Base-by-base conservation (phyloP, 495 filamentous ascomycete genomes). In the Astrocystis sublimbata region DNA sequence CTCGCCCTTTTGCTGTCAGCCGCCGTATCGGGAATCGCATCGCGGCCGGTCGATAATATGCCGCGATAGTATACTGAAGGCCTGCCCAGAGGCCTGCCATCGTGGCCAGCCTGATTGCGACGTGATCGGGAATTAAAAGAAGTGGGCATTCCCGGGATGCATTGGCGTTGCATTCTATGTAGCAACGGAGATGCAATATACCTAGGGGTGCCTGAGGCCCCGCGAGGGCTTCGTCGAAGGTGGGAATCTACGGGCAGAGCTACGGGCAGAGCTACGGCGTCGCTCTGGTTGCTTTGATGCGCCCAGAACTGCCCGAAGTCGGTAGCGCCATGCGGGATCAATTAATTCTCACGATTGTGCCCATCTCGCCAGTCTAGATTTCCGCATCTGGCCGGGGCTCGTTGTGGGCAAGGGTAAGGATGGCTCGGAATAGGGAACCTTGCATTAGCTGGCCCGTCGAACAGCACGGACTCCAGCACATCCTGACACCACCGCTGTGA, bases 361-460 rank as follows among this genome's bases (percentile, higher is more conserved):
- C 19, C n/a, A n/a, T n/a, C n/a, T n/a, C n/a, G n/a, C n/a, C 9
- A 36, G 58, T 60, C 58, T 60, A 52, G 58, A 61, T 43, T 49
- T n/a, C 31, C 36, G 7, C 17, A 19, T n/a, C n/a, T n/a, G n/a
- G 10, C 12, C 3, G 28, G 42, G 42, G 19, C 46, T n/a, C n/a
- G 24, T 5, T 21, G 17, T 38, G 15, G 26, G 7, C 33, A 52
- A 52, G 50, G 52, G 19, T 42, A 28, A n/a, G n/a, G n/a, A n/a
- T n/a, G n/a, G n/a, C n/a, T n/a, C n/a, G n/a, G n/a, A n/a, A n/a
- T n/a, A n/a, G n/a, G 31, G 2, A n/a, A 43, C 38, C 23, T 57
- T 45, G 54, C 17, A 57, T 57, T 57, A 9, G 54, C 28, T 35
- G 24, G 38, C 24, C n/a, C n/a, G n/a, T n/a, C n/a, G n/a, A n/a